Conservation (phyloP, 495 filamentous ascomycete species). For the Tuber calosporum region DNA sequence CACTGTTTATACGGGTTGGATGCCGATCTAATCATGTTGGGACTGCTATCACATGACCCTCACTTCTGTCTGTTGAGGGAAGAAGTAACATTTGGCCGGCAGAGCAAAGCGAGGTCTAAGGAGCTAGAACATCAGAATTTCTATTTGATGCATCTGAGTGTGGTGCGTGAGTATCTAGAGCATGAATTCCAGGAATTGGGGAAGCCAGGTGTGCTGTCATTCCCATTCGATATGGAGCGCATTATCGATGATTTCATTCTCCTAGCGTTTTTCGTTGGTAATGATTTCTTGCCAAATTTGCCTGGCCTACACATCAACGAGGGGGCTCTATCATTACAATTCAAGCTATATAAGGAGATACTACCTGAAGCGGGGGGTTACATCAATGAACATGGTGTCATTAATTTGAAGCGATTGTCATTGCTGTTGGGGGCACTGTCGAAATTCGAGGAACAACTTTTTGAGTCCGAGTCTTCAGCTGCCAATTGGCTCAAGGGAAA, state of each 20-base stretch:
- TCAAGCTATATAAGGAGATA: slow-evolving; percentile 87
- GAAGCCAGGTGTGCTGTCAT: slow-evolving; percentile 62
- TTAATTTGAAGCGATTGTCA: slow-evolving; percentile 72
- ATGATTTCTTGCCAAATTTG: slow-evolving; percentile 96
- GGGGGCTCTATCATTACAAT: slow-evolving; percentile 91
- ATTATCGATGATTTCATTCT: slow-evolving; percentile 99
- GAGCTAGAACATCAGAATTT: slow-evolving; percentile 99
- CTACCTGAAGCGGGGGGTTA: slow-evolving; percentile 86
- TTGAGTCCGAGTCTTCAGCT: slow-evolving; percentile 82
- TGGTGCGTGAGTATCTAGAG: slow-evolving; percentile 94
- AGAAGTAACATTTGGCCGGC: slow-evolving; percentile 92
- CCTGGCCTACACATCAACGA: slow-evolving; percentile 98
- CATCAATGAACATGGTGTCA: slow-evolving; percentile 88
- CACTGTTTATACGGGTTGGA: slow-evolving; percentile 97
- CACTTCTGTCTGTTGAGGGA: slow-evolving; percentile 96
- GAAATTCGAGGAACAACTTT: slow-evolving; percentile 80
- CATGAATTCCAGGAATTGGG: slow-evolving; percentile 93
- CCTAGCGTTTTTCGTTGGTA: slow-evolving; percentile 99
- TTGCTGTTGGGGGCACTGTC: slow-evolving; percentile 75
- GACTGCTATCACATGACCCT: slow-evolving; percentile 91
- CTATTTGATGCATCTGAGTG: slow-evolving; percentile 92
- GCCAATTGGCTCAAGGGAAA: slow-evolving; percentile 87
- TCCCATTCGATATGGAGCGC: slow-evolving; percentile 87
- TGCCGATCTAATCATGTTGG: slow-evolving; percentile 98
- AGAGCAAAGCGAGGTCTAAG: slow-evolving; percentile 77